Evolutionary conservation across 1,284 basidiomycete species (phyloP).

Genomic region (Tilletia caries): DNA sequence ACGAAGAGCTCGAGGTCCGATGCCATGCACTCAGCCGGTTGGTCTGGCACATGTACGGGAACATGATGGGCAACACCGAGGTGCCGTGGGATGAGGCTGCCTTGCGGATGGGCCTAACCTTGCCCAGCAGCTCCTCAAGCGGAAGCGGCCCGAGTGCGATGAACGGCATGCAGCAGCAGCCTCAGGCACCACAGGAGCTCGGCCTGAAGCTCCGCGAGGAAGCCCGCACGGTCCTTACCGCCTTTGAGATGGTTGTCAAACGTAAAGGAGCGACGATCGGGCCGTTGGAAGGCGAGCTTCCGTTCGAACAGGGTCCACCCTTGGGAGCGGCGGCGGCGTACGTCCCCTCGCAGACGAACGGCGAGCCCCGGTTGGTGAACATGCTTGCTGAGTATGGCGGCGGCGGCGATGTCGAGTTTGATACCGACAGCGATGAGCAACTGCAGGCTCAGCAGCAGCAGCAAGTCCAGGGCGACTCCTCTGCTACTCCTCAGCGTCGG

Average conservation of each 20-base stretch:
- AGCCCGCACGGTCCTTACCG: neutral
- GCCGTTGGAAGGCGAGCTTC: constrained; percentile 7
- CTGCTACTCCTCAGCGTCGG: neutral
- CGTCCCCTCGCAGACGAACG: neutral
- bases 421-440: neutral
- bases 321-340: neutral
- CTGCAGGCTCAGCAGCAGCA: neutral
- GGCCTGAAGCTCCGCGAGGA: constrained; percentile 3
- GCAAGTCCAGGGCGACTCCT: too few relatives aligned
- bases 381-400: neutral
- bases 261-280: constrained; percentile 9
- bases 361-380: constrained; percentile 1
- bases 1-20: constrained; percentile 81
- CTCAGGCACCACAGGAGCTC: neutral
- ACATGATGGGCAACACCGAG: neutral
- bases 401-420: neutral
- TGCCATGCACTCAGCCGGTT: constrained; percentile 53
- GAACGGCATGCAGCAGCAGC: neutral
- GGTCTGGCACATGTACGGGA: constrained; percentile 40
- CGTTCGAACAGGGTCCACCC: constrained; percentile 5
- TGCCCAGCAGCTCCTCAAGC: neutral
- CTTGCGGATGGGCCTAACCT: neutral
- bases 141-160: neutral
- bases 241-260: constrained; percentile 3
- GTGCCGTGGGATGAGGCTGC: neutral